These are phyloP conservation scores for Hypoxylon sp. DNA, from an alignment of 2,329 filamentous ascomycete species.

Conservation along the genomic window DNA sequence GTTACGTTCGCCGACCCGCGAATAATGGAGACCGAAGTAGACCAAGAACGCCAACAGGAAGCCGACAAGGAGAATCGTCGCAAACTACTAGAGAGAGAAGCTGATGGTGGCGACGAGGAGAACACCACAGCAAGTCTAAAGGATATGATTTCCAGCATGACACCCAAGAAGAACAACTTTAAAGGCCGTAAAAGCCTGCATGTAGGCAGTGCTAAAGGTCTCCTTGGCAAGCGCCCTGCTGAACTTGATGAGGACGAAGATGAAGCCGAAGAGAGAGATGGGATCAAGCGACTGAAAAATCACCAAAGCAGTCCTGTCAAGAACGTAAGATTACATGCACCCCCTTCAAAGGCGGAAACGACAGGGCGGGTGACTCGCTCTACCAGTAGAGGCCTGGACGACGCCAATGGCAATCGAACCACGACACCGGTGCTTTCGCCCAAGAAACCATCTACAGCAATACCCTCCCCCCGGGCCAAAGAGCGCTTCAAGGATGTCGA, in stretches of 20 bases:
- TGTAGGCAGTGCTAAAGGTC: conserved; percentile 77
- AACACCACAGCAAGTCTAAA: conserved; percentile 76
- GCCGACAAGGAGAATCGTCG: conserved; percentile 70
- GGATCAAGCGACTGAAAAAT: conserved; percentile 77
- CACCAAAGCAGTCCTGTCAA: conserved; percentile 82
- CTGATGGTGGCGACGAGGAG: conserved; percentile 64
- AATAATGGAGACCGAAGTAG: conserved; percentile 71
- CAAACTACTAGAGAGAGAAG: conserved; percentile 67
- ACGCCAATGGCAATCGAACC: conserved; percentile 51
- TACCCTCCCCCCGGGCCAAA: conserved; percentile 68
- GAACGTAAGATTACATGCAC: conserved; percentile 76
- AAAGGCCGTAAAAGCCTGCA: conserved; percentile 81
- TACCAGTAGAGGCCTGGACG: conserved; percentile 61
- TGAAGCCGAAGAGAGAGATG: conserved; percentile 68
- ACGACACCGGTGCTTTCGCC: conserved; percentile 64
- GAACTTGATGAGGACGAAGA: conserved; percentile 76
- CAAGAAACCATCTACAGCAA: conserved; percentile 55
- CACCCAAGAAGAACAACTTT: conserved; percentile 77
- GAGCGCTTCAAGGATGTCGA: conserved; percentile 67
- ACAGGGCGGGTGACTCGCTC: conserved; percentile 69
- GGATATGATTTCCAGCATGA: conserved; percentile 82
- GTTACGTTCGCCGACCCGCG: conserved; percentile 76
- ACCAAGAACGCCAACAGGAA: conserved; percentile 71
- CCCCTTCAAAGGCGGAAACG: conserved; percentile 74
- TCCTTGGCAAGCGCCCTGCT: conserved; percentile 79